Evolutionary conservation across 2,329 filamentous ascomycete genomes (phyloP), one percentile per base, ranked within the genome.

Genomic region (Metarhizium album): DNA sequence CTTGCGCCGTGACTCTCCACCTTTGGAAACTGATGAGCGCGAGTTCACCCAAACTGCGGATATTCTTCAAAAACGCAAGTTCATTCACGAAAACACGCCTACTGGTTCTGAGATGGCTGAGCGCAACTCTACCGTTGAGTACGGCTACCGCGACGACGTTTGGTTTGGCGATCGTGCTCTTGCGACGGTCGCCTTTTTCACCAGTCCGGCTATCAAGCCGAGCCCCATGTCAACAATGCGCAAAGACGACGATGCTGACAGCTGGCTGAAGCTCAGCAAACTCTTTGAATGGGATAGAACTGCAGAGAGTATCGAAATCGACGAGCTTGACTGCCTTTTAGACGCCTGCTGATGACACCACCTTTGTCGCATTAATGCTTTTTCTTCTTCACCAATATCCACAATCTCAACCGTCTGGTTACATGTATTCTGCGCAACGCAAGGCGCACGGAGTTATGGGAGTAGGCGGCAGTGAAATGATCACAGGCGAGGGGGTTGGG

Each of bases 11-110:
- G 82, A 86, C 23, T 93, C 88, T 56, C 90, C 91, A 48, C 89
- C 90, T 16, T 75, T 97, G 37, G 91, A 97, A 70, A 89, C 87
- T 60, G 91, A 97, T 60, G 91, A 97, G 74, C 87, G 86, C 63
- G 93, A 97, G 68, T 98, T 98, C 64, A 96, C 91, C 6, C 88
- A 95, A 69, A 97, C 90, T 1, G 93, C 93, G 16, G 87, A 89
- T 58, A 88, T 85, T 46, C 79, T 97, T 59, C 87, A 81, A 60
- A 82, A 80, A 64, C 73, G 78, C 54, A 84, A 83, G 61, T 70
- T 82, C 22, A 38, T 38, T 13, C 74, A 66, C 43, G 73, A 75
- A 27, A 71, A 72, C 40, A 49, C 54, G 9, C 55, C 62, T 16
- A 20, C 24, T 3, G 54, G 57, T 42, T 51, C 61, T 43, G 66